Base-by-base conservation (phyloP, 257 asterid genomes). In the Agastache rugosa region DNA sequence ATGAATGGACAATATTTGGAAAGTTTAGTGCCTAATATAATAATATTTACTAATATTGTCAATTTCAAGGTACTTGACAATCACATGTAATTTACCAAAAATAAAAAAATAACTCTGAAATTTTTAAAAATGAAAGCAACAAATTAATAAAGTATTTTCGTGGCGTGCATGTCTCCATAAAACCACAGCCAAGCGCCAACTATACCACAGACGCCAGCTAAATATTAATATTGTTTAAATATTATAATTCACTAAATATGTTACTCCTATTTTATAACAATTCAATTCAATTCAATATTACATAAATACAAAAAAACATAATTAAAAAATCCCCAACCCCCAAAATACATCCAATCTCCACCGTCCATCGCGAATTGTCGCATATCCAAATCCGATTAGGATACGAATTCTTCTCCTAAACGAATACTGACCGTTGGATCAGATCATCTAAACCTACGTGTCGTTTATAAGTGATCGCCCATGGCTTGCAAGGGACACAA, bases 401-500 rank as follows among this genome's bases (percentile, higher is more conserved):
- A 79, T 76, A 73, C 29, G 59, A 61, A 62, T 27, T 68, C 27
- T 41, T 8, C 15, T 8, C 51, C 31, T 1, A 4, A 50, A 23
- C 42, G 16, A 53, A 78, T 50, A 14, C 1, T 22, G 5, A 58
- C 85, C 89, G 84, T 89, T n/a, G 11, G 87, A 83, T 86, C 76
- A 72, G 72, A 75, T 67, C 78, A 19, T 12, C 35, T 2, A 47
- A 16, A 14, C 42, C 72, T n/a, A 44, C 68, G 73, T 73, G 59
- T 71, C 62, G n/a, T 14, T 54, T 41, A 48, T 9, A 53, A 67
- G 31, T 8, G 22, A 51, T 27, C 27, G 44, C 55, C 48, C 16
- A 48, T 68, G 80, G 88, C 86, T 80, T 81, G 66, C 8, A 20
- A 58, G 41, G 14, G 35, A 85, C 88, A 87, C 87, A 72, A 85